phyloP scores from a whole-genome alignment of 106 monocot species.

The Acorus gramineus region DNA sequence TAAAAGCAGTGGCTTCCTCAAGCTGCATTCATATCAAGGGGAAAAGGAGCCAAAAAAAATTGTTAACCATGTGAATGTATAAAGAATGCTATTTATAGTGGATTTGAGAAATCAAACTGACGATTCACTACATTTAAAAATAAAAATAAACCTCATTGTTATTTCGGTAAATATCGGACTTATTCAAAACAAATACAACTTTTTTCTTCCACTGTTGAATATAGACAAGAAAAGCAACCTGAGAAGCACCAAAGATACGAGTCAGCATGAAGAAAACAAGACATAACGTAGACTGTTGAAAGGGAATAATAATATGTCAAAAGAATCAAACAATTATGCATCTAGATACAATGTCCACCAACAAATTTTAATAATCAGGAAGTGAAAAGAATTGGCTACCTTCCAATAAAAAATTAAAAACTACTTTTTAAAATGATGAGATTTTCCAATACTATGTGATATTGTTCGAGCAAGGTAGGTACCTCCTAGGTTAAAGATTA shows the following conservation, averaged over 20 bases:
- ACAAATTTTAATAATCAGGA: too few relatives aligned
- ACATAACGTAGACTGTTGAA: too few relatives aligned
- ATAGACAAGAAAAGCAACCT: constrained; percentile 84
- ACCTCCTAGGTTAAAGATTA: too few relatives aligned
- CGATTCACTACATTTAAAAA: neutral
- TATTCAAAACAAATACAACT: constrained; percentile 91
- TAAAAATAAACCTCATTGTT: constrained; percentile 61
- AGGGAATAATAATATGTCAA: too few relatives aligned
- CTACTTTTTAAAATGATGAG: too few relatives aligned
- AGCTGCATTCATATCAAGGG: constrained; percentile 41
- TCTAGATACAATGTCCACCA: too few relatives aligned
- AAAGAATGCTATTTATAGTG: neutral
- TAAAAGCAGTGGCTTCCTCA: constrained; percentile 68
- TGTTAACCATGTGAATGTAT: neutral
- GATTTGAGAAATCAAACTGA: neutral
- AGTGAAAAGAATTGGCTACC: too few relatives aligned
- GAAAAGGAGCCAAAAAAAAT: constrained; percentile 1
- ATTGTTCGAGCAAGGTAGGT: too few relatives aligned
- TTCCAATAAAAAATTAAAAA: too few relatives aligned
- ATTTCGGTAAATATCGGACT: constrained; percentile 77
- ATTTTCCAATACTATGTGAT: too few relatives aligned
- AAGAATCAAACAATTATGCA: too few relatives aligned
- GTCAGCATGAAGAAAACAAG: too few relatives aligned
- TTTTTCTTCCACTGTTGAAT: constrained; percentile 94
- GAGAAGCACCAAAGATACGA: neutral